Evolutionary conservation across 2,329 filamentous ascomycete genomes (phyloP).

Genomic region (Alternaria infectoria): DNA sequence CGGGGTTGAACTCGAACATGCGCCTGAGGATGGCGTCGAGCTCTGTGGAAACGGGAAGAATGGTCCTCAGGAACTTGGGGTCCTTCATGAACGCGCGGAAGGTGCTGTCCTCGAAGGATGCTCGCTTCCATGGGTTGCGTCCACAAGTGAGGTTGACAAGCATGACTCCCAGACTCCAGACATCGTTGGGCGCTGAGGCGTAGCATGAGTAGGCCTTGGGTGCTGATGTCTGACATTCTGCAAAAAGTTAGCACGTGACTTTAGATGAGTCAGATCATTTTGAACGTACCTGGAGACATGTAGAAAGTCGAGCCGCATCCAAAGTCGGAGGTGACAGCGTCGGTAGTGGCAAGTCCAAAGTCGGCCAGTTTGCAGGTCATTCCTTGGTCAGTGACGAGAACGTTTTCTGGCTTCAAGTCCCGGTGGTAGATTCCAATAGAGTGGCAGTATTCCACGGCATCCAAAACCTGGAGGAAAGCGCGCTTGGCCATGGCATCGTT

Average conservation of each 20-base stretch:
- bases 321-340: constrained; percentile 86
- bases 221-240: constrained; percentile 87
- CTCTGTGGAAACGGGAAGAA: constrained; percentile 87
- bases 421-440: constrained; percentile 92
- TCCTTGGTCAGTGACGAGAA: constrained; percentile 87
- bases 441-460: constrained; percentile 96
- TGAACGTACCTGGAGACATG: constrained; percentile 92
- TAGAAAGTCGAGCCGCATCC: constrained; percentile 99
- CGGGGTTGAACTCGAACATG: constrained; percentile 87
- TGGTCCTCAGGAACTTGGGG: constrained; percentile 86
- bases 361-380: constrained; percentile 94
- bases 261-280: constrained; percentile 10
- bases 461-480: constrained; percentile 92
- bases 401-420: constrained; percentile 98
- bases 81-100: constrained; percentile 90
- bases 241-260: constrained; percentile 33
- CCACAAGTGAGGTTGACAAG: constrained; percentile 97
- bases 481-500: constrained; percentile 87
- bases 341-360: constrained; percentile 91
- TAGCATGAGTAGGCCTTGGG: constrained; percentile 77
- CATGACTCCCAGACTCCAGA: constrained; percentile 98
- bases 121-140: constrained; percentile 98
- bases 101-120: constrained; percentile 89
- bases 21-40: constrained; percentile 85
- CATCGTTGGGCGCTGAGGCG: constrained; percentile 90